Evolutionary conservation across 1,284 basidiomycete species (phyloP).

Genomic region (Lignosus rhinocerotis): DNA sequence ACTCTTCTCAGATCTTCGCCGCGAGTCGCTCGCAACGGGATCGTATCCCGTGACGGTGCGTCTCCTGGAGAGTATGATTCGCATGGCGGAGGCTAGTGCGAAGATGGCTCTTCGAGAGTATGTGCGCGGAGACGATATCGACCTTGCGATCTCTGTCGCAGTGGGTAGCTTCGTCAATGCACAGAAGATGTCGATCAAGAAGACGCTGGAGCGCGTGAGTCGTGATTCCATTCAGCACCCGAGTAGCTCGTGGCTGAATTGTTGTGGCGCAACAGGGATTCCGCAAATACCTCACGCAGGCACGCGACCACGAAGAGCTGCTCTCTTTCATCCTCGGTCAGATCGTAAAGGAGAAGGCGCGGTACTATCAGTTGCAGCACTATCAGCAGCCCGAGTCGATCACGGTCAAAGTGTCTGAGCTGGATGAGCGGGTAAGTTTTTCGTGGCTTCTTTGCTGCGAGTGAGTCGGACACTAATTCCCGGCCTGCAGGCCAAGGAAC

Average conservation of each 20-base stretch:
- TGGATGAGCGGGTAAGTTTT: constrained; percentile 77
- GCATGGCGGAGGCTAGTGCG: constrained; percentile 97
- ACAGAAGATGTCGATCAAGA: constrained; percentile 99
- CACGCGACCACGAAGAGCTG: constrained; percentile 94
- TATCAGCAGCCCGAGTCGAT: constrained; percentile 78
- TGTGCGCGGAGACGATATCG: constrained; percentile 95
- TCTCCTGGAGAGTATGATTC: constrained; percentile 98
- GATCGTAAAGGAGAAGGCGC: constrained; percentile 92
- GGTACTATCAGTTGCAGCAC: constrained; percentile 76
- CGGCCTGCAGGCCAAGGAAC: constrained; percentile 80
- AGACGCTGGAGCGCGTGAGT: constrained; percentile 90
- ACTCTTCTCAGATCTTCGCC: constrained; percentile 95
- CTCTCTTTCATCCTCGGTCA: constrained; percentile 94
- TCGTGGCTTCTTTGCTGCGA: neutral
- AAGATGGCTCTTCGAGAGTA: constrained; percentile 99
- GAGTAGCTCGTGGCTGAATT: constrained; percentile 1
- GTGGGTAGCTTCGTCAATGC: constrained; percentile 94
- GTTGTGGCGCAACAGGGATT: constrained; percentile 62
- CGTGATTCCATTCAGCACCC: neutral
- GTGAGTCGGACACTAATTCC: neutral
- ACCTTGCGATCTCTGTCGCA: constrained; percentile 94
- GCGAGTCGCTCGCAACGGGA: constrained; percentile 95
- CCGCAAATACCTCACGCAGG: constrained; percentile 95
- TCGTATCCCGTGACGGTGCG: constrained; percentile 98
- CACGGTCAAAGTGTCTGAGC: constrained; percentile 72